Evolutionary conservation across 176 grass and related monocot species (phyloP).

Genomic region (Zea luxurians): DNA sequence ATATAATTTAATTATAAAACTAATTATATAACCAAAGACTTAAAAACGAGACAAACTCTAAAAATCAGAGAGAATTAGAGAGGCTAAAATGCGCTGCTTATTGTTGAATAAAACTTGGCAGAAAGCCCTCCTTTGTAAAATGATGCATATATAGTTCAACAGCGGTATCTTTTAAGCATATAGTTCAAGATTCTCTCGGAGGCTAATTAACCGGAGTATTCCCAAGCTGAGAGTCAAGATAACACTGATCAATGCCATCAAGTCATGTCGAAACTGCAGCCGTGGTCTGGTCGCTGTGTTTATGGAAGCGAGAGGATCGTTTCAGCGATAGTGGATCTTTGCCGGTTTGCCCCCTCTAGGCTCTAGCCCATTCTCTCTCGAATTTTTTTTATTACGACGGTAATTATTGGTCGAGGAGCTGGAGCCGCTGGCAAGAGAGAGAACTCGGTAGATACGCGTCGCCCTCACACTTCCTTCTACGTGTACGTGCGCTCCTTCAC

Average conservation of each 20-base stretch:
- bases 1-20: no score
- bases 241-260: conserved; percentile 7
- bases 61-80: no score
- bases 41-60: no score
- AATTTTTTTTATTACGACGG: neutral
- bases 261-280: neutral
- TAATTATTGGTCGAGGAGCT: neutral
- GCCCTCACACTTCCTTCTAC: conserved; percentile 35
- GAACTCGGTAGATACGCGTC: conserved; percentile 30
- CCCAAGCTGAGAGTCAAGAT: neutral
- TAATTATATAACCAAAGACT: no score
- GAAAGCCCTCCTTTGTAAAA: no score
- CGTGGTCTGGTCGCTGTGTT: neutral
- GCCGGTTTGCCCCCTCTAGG: neutral
- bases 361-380: no score
- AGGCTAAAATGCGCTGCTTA: no score
- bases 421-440: no score
- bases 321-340: neutral
- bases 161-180: no score
- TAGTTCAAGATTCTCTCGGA: no score
- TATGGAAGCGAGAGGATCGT: neutral
- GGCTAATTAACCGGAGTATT: neutral
- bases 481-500: conserved; percentile 13
- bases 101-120: no score
- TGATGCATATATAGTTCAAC: no score